Conservation (phyloP, 331 rosid species). For the Prunus yedoensis region DNA sequence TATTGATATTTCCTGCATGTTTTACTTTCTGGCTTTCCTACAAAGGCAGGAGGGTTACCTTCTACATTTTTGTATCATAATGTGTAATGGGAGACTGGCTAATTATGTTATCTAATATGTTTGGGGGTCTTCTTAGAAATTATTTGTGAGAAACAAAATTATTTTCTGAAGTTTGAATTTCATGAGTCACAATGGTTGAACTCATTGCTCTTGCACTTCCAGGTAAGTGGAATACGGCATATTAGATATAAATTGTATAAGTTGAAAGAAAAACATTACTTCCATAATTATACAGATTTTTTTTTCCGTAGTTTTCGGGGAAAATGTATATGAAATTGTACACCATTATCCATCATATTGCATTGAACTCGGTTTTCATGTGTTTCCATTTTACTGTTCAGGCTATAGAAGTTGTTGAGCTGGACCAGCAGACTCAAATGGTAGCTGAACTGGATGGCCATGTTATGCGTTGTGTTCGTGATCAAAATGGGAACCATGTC, state of each 20-base stretch:
- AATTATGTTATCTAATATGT: neutral
- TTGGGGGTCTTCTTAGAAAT: neutral
- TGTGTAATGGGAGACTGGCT: neutral
- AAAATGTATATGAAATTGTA: neutral
- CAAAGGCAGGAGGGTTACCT: neutral
- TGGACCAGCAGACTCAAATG: slow-evolving; percentile 56
- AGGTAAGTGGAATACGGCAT: neutral
- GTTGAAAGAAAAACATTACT: neutral
- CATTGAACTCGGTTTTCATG: neutral
- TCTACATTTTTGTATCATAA: neutral
- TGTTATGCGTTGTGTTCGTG: slow-evolving; percentile 60
- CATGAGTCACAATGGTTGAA: neutral
- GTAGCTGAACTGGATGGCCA: slow-evolving; percentile 52
- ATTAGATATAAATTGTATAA: neutral
- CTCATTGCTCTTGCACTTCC: neutral
- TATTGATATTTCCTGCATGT: neutral
- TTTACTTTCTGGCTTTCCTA: slow-evolving; percentile 3
- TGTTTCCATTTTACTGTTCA: slow-evolving; percentile 10
- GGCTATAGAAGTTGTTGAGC: slow-evolving; percentile 51
- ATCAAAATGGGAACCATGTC: slow-evolving; percentile 59
- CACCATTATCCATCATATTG: neutral
- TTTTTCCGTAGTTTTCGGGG: neutral
- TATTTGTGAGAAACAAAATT: neutral
- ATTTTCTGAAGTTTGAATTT: neutral
- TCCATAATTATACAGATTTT: neutral